These are phyloP conservation scores for Trichoderma koningiopsis DNA, from an alignment of 2,329 filamentous ascomycete genomes.

Conservation along the genomic window DNA sequence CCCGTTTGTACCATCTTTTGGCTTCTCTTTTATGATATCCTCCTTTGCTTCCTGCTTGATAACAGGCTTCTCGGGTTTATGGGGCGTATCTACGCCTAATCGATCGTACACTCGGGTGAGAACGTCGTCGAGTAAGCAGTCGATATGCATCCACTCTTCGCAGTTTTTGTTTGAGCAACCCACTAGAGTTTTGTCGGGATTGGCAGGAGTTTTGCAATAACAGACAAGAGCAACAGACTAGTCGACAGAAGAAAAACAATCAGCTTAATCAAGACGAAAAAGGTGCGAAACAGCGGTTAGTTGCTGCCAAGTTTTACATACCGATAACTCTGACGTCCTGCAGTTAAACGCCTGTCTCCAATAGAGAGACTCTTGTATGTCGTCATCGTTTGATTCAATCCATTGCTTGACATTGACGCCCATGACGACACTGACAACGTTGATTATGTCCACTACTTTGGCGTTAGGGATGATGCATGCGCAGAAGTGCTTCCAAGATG, in stretches of 20 bases:
- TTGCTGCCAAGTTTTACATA: slow-evolving; percentile 41
- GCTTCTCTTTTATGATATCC: slow-evolving; percentile 1
- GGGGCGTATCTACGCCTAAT: slow-evolving; percentile 54
- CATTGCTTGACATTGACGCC: slow-evolving; percentile 65
- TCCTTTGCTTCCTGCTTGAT: slow-evolving; percentile 31
- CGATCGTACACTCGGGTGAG: slow-evolving; percentile 53
- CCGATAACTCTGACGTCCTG: slow-evolving; percentile 59
- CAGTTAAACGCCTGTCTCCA: slow-evolving; percentile 67
- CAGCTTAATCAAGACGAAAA: slow-evolving; percentile 22
- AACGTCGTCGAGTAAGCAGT: slow-evolving; percentile 61
- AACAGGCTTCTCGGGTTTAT: slow-evolving; percentile 34
- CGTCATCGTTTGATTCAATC: slow-evolving; percentile 69
- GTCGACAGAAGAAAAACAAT: slow-evolving; percentile 27
- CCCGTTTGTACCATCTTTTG: slow-evolving; percentile 7
- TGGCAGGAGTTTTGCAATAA: slow-evolving; percentile 61
- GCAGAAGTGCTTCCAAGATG: neutral
- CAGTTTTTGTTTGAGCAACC: slow-evolving; percentile 59
- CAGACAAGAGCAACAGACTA: slow-evolving; percentile 54
- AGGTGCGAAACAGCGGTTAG: neutral
- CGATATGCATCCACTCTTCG: slow-evolving; percentile 64
- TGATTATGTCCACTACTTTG: slow-evolving; percentile 68
- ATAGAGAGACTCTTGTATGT: slow-evolving; percentile 60
- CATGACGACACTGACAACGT: slow-evolving; percentile 68
- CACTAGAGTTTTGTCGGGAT: slow-evolving; percentile 62
- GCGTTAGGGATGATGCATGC: neutral